Evolutionary conservation across 208 protist species (phyloP).

Genomic region (Histomonas meleagridis): DNA sequence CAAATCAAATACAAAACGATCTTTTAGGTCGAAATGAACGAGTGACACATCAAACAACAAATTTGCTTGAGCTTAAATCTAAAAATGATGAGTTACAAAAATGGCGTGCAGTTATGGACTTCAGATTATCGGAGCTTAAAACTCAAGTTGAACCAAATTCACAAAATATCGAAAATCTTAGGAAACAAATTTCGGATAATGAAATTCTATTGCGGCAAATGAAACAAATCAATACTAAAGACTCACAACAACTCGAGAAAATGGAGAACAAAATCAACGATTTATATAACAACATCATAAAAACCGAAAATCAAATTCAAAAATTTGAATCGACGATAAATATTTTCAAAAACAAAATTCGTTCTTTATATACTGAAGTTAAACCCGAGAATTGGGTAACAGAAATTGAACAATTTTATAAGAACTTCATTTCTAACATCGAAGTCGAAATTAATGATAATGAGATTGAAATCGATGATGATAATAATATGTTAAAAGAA

Average conservation of each 20-base stretch:
- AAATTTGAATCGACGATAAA: neutral
- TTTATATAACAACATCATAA: conserved; percentile 1
- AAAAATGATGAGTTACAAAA: neutral
- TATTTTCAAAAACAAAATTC: neutral
- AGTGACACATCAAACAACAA: neutral
- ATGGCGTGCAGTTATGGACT: conserved; percentile 18
- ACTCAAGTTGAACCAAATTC: neutral
- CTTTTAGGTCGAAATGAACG: neutral
- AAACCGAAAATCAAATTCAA: neutral
- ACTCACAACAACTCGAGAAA: neutral
- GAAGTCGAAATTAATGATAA: neutral
- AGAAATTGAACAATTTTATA: neutral
- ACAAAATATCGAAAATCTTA: neutral
- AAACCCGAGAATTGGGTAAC: neutral
- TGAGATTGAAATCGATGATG: neutral
- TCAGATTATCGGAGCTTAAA: neutral
- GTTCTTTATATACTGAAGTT: conserved; percentile 22
- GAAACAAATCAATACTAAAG: neutral
- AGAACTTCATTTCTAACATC: neutral
- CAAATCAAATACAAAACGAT: neutral
- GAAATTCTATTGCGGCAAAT: neutral
- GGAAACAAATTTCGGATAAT: neutral
- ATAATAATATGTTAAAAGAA: neutral
- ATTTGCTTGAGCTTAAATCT: neutral
- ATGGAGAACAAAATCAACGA: conserved; percentile 21